Percentiles rank a stretch among this genome's conserved stretches.
These are phyloP conservation scores for Hygrophorus russula DNA, from an alignment of 768 basidiomycete genomes.

Conservation along the genomic window DNA sequence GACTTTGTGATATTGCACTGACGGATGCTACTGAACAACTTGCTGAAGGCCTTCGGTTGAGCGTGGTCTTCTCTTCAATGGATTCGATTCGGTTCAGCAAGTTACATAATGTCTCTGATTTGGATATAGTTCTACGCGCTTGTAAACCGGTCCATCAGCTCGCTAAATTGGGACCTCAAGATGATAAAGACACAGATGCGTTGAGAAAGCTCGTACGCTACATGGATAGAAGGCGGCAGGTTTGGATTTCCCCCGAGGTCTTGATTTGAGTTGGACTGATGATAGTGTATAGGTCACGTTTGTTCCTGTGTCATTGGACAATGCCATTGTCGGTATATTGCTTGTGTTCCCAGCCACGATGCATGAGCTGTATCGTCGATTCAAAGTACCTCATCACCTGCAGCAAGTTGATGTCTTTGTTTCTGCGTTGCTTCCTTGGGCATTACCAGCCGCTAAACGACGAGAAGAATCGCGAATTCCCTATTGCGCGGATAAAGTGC, in stretches of 20 bases:
- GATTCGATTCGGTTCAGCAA: slow-evolving; percentile 33
- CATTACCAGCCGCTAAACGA: slow-evolving; percentile 22
- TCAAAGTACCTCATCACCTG: slow-evolving; percentile 30
- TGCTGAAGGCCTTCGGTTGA: slow-evolving; percentile 35
- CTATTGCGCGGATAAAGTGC: slow-evolving; percentile 1
- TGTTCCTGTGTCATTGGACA: slow-evolving; percentile 36
- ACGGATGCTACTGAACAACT: slow-evolving; percentile 30
- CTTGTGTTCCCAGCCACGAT: slow-evolving; percentile 40
- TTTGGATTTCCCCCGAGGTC: slow-evolving; percentile 16
- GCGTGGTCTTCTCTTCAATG: slow-evolving; percentile 28
- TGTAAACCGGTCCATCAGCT: slow-evolving; percentile 42
- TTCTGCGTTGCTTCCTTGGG: slow-evolving; percentile 39
- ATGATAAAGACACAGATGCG: slow-evolving; percentile 25
- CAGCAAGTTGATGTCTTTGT: slow-evolving; percentile 21
- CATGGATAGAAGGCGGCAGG: slow-evolving; percentile 37
- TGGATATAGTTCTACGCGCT: slow-evolving; percentile 34
- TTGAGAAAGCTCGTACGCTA: slow-evolving; percentile 31
- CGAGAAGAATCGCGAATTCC: slow-evolving; percentile 16
- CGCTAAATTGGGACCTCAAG: slow-evolving; percentile 34
- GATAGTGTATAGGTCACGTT: slow-evolving; percentile 31
- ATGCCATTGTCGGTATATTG: slow-evolving; percentile 36
- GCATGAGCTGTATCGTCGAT: slow-evolving; percentile 20
- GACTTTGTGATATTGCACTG: slow-evolving; percentile 38
- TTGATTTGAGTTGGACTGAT: slow-evolving; percentile 2
- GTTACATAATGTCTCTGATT: slow-evolving; percentile 37